Evolutionary conservation across 768 basidiomycete species (phyloP).

Genomic region (Leccinellum albellum): DNA sequence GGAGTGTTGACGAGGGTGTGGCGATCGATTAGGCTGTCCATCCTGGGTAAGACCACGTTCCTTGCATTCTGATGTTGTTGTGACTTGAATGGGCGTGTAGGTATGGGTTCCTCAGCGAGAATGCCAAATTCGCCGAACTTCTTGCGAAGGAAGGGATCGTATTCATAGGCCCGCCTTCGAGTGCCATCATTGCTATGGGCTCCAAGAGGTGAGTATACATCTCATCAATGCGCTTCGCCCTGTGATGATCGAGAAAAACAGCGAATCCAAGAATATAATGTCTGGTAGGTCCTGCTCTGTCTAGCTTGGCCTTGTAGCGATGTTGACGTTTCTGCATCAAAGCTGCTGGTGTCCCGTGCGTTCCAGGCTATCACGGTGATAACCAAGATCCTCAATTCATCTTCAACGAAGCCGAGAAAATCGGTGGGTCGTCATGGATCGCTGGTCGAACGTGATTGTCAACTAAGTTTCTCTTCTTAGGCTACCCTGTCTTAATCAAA

Average conservation of each 20-base stretch:
- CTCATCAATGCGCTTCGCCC: background rate
- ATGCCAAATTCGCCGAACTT: slow-evolving; percentile 71
- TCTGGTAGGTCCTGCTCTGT: slow-evolving; percentile 44
- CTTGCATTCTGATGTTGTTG: background rate
- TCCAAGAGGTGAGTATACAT: slow-evolving; percentile 70
- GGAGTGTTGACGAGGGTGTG: background rate
- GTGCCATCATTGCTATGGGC: slow-evolving; percentile 91
- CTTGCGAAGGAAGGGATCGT: slow-evolving; percentile 77
- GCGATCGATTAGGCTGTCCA: slow-evolving; percentile 67
- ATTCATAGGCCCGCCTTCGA: slow-evolving; percentile 87
- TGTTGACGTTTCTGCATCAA: slow-evolving; percentile 12
- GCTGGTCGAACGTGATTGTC: background rate
- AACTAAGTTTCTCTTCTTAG: slow-evolving; percentile 29
- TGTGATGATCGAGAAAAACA: slow-evolving; percentile 23
- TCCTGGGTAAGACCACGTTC: slow-evolving; percentile 58
- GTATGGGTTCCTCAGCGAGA: slow-evolving; percentile 92
- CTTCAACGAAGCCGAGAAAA: slow-evolving; percentile 61
- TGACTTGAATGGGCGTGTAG: slow-evolving; percentile 33
- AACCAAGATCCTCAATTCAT: slow-evolving; percentile 76
- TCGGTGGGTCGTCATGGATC: slow-evolving; percentile 43
- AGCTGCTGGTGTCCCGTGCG: slow-evolving; percentile 89
- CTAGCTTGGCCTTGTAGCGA: background rate
- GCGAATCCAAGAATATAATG: slow-evolving; percentile 97
- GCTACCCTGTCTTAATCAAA: slow-evolving; percentile 92
- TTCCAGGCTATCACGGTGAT: slow-evolving; percentile 89